Conservation (phyloP, 495 filamentous ascomycete species). For the Trichoderma parareesei region DNA sequence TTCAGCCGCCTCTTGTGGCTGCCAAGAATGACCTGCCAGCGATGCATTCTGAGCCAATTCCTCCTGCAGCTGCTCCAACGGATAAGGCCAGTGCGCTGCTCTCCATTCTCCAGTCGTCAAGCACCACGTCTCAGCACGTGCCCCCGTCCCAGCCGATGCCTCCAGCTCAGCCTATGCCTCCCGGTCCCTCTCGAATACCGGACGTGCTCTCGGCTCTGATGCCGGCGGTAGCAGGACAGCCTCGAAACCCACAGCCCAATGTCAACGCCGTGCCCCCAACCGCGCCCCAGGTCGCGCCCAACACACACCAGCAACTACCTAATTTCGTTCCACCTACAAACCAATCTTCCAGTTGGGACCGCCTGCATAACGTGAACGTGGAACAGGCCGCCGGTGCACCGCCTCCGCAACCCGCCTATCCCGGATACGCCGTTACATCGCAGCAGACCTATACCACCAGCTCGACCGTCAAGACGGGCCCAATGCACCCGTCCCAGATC, state of each 20-base stretch:
- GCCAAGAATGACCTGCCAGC: not conserved
- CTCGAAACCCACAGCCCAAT: constrained; percentile 7
- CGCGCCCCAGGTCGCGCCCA: constrained; percentile 7
- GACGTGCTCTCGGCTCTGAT: constrained; percentile 31
- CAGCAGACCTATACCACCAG: constrained; percentile 7
- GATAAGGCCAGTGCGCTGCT: constrained; percentile 29
- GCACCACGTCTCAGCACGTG: not conserved
- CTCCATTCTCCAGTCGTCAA: constrained; percentile 25
- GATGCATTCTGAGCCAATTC: not conserved
- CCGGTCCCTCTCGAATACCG: constrained; percentile 12
- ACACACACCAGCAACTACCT: not conserved
- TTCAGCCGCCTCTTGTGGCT: constrained; percentile 23
- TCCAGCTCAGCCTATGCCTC: constrained; percentile 15
- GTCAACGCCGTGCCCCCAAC: not conserved
- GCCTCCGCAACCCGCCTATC: not conserved
- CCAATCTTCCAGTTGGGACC: not conserved
- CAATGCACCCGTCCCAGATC: not conserved
- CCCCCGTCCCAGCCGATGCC: constrained; percentile 16
- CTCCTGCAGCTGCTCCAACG: constrained; percentile 12
- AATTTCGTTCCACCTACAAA: constrained; percentile 5
- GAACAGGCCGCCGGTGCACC: not conserved
- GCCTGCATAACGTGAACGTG: not conserved
- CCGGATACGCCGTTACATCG: constrained; percentile 12
- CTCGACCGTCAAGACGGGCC: constrained; percentile 13
- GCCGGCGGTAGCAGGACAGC: constrained; percentile 17